These are phyloP conservation scores for Leccinum obscurum DNA, from an alignment of 768 basidiomycete species.

Conservation along the genomic window DNA sequence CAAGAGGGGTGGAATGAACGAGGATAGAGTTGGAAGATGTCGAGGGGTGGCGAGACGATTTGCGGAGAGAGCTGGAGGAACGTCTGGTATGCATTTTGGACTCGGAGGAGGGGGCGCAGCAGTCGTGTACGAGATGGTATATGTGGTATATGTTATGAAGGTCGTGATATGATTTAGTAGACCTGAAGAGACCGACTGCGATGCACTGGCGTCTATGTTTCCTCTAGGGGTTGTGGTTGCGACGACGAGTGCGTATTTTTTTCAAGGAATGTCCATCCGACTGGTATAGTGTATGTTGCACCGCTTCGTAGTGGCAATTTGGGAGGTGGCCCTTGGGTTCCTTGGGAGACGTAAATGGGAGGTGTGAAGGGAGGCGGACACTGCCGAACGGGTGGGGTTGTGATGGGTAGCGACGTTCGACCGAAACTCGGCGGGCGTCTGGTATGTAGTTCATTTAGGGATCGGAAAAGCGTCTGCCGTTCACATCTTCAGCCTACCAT, in stretches of 20 bases:
- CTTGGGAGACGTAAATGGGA: too few relatives aligned
- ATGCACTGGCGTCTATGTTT: not conserved
- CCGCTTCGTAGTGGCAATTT: too few relatives aligned
- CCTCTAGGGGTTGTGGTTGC: slow-evolving; percentile 3
- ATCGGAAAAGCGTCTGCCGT: too few relatives aligned
- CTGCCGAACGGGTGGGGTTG: too few relatives aligned
- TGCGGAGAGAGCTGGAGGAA: slow-evolving; percentile 29
- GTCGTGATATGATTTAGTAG: slow-evolving; percentile 2
- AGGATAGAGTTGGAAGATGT: slow-evolving; percentile 19
- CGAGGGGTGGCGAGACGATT: slow-evolving; percentile 33
- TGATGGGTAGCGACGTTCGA: too few relatives aligned
- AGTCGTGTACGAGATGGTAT: slow-evolving; percentile 2
- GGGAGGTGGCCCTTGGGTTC: too few relatives aligned
- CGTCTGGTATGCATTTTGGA: slow-evolving; percentile 29
- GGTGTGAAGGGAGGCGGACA: too few relatives aligned
- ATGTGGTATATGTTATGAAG: slow-evolving; percentile 15
- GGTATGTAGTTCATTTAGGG: too few relatives aligned
- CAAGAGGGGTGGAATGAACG: slow-evolving; percentile 30
- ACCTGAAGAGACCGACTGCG: slow-evolving; percentile 16
- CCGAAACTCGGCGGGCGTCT: too few relatives aligned
- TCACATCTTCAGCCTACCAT: slow-evolving; percentile 26
- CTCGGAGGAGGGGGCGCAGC: not conserved
- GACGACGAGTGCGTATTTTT: slow-evolving; percentile 9
- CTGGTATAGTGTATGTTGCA: too few relatives aligned
- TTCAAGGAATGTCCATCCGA: too few relatives aligned